Base-by-base conservation (phyloP, 805 yeast genomes). In the Candida insectalens region DNA sequence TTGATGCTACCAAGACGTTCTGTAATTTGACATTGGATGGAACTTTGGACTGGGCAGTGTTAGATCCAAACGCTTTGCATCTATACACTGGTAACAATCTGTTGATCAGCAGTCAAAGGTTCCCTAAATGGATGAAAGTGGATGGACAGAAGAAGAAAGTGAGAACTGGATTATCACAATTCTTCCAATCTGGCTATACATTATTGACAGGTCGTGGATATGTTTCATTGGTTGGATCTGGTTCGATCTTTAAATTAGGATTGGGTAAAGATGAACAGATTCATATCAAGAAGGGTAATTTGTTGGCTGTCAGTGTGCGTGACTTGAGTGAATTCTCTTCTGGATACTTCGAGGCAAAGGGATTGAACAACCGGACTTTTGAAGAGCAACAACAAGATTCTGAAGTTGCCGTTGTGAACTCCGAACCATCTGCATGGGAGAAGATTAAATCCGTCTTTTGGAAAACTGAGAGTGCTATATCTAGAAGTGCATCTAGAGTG, bases 41-140 rank as follows among this genome's bases (percentile, higher is more conserved):
- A 2, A 57, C 70, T 1, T 50, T 51, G 14, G 85, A 77, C 44
- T 77, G 82, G 81, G 80, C 78, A 1, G 36, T 77, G 3, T 58
- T 77, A 30, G 59, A 67, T 28, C 55, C 61, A 2, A 49, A 58
- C 12, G 60, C 76, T 0, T 47, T 77, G 16, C 74, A 73, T 30
- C 68, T 65, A 1, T 74, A 63, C 41, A 50, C 69, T 6, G 84
- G 83, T 1, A 57, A 65, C n/a, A 63, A 77, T 1, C 52, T 77
- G 30, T 44, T 54, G 9, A 49, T 74, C 2, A 51, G 55, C 2
- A 55, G 60, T 31, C 52, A 54, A 19, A 39, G 45, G 13, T 36
- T 64, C 8, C 81, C 81, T 4, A 48, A 45, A 19, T 47, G 39
- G 3, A 50, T 68, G 12, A 48, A 63, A 6, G 45, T 47, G 27